These are phyloP conservation scores for Aspergillus biplanus DNA, from an alignment of 495 filamentous ascomycete species.

Conservation along the genomic window DNA sequence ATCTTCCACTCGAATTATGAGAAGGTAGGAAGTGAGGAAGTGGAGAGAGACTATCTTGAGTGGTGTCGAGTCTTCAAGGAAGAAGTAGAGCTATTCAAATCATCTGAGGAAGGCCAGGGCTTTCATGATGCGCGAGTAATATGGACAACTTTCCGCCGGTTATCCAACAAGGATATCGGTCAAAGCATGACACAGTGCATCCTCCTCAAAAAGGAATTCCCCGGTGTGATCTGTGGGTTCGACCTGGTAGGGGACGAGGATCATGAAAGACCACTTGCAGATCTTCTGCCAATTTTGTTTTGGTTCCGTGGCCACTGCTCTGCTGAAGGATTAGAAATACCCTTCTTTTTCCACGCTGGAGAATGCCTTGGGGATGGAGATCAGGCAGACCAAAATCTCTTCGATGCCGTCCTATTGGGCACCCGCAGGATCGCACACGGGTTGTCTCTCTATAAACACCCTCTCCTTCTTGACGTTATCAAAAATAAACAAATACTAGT, in stretches of 20 bases:
- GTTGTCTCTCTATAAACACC: slow-evolving; percentile 88
- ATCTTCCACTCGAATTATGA: slow-evolving; percentile 66
- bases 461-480: slow-evolving; percentile 81
- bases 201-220: slow-evolving; percentile 73
- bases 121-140: slow-evolving; percentile 92
- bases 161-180: slow-evolving; percentile 66
- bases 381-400: slow-evolving; percentile 79
- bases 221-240: slow-evolving; percentile 80
- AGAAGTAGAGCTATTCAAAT: slow-evolving; percentile 76
- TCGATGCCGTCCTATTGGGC: slow-evolving; percentile 86
- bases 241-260: slow-evolving; percentile 90
- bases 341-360: slow-evolving; percentile 94
- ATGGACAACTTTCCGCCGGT: slow-evolving; percentile 73
- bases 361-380: slow-evolving; percentile 80
- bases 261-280: slow-evolving; percentile 69
- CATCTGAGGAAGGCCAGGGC: slow-evolving; percentile 64
- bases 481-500: slow-evolving; percentile 86
- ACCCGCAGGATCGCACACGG: slow-evolving; percentile 88
- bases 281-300: slow-evolving; percentile 81
- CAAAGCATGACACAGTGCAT: slow-evolving; percentile 87
- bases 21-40: slow-evolving; percentile 56
- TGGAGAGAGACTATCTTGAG: slow-evolving; percentile 64
- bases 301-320: slow-evolving; percentile 89
- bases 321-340: slow-evolving; percentile 80
- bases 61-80: slow-evolving; percentile 74